These are phyloP conservation scores for Cyberlindnera subsufficiens DNA, from an alignment of 805 yeast species.

Conservation along the genomic window DNA sequence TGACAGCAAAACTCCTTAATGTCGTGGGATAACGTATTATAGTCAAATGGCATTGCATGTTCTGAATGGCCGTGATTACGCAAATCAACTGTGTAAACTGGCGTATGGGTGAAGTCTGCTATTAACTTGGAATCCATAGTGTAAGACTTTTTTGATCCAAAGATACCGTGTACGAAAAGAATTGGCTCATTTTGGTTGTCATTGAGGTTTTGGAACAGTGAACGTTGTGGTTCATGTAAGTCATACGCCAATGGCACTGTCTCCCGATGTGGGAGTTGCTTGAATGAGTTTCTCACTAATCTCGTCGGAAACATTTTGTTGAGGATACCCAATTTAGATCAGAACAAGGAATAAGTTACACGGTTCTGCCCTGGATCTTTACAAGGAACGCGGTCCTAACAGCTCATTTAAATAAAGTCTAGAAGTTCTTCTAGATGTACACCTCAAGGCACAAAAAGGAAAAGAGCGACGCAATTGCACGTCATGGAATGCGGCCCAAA, in stretches of 20 bases:
- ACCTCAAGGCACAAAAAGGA: too few relatives aligned
- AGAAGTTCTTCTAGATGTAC: too few relatives aligned
- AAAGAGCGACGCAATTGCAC: too few relatives aligned
- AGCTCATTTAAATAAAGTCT: too few relatives aligned
- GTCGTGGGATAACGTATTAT: slow-evolving; percentile 37
- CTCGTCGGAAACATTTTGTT: slow-evolving; percentile 17
- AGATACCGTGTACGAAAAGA: slow-evolving; percentile 43
- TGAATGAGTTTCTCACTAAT: slow-evolving; percentile 64
- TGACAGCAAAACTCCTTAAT: slow-evolving; percentile 31
- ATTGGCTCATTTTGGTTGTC: slow-evolving; percentile 27
- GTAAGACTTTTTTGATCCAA: slow-evolving; percentile 41
- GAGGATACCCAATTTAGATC: not conserved
- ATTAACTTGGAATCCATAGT: slow-evolving; percentile 32
- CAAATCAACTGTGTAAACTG: slow-evolving; percentile 39
- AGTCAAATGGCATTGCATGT: slow-evolving; percentile 39
- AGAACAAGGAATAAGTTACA: not conserved
- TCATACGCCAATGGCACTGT: slow-evolving; percentile 25
- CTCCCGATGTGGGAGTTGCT: slow-evolving; percentile 58
- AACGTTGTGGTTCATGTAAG: slow-evolving; percentile 21
- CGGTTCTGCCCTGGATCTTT: too few relatives aligned
- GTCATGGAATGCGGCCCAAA: too few relatives aligned
- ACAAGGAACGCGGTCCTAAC: too few relatives aligned
- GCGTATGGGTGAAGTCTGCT: slow-evolving; percentile 26
- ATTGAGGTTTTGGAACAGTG: slow-evolving; percentile 19
- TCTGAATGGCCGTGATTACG: slow-evolving; percentile 46